Evolutionary conservation across 208 protist genomes (phyloP).

Genomic region (Crithidia acanthocephali): DNA sequence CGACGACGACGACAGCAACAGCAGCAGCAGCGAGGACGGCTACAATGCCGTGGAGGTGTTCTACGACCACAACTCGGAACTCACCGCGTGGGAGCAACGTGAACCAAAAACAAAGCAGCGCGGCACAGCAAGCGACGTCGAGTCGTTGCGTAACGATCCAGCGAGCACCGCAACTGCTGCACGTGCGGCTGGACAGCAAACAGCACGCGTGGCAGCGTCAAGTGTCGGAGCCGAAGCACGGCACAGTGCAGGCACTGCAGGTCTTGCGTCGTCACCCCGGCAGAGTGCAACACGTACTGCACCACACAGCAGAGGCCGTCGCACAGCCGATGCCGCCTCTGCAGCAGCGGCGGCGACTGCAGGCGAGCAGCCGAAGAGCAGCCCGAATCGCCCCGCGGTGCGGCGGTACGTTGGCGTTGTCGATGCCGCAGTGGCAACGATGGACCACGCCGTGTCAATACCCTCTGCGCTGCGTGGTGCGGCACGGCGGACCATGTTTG

Average conservation of each 20-base stretch:
- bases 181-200: too few relatives aligned
- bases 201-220: too few relatives aligned
- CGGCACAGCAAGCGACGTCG: not conserved
- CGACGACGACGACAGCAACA: not conserved
- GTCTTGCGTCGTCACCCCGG: too few relatives aligned
- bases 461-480: constrained; percentile 57
- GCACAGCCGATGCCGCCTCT: too few relatives aligned
- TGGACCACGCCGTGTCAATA: constrained; percentile 64
- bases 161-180: too few relatives aligned
- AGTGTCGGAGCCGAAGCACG: not conserved
- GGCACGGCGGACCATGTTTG: constrained; percentile 79
- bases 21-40: not conserved
- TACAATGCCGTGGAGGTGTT: constrained; percentile 9
- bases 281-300: too few relatives aligned
- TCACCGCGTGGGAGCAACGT: not conserved
- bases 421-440: constrained; percentile 43
- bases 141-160: too few relatives aligned
- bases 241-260: too few relatives aligned
- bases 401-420: not conserved
- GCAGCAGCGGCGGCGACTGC: not conserved
- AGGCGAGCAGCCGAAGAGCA: too few relatives aligned
- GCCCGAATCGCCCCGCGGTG: not conserved
- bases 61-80: constrained; percentile 18
- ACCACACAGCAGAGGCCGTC: too few relatives aligned
- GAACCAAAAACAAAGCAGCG: not conserved